phyloP scores from a whole-genome alignment of 192 early-diverging fungal species.

The Coemansia sp. region DNA sequence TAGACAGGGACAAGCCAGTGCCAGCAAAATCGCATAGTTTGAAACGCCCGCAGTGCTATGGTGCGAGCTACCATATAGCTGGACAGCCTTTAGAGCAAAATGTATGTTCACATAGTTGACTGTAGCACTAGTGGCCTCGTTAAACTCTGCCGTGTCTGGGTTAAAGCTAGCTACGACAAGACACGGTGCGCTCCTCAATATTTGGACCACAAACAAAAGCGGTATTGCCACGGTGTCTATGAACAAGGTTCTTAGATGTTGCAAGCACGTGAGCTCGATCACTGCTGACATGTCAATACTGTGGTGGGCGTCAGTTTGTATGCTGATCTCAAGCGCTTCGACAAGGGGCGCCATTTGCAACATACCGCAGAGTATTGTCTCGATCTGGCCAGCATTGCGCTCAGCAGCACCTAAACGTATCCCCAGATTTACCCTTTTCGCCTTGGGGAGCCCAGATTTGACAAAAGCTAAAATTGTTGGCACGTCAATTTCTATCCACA shows the following conservation, averaged over 20 bases:
- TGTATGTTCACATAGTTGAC: background rate
- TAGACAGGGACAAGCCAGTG: background rate
- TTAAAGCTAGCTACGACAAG: background rate
- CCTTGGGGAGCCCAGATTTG: background rate
- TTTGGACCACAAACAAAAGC: background rate
- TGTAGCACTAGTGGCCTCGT: background rate
- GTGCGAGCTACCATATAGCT: background rate
- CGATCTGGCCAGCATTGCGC: background rate
- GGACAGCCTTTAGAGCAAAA: background rate
- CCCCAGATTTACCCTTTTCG: background rate
- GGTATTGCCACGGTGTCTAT: background rate
- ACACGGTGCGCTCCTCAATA: background rate
- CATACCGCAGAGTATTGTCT: background rate
- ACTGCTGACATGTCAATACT: background rate
- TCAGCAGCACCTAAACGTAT: background rate
- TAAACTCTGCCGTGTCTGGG: background rate
- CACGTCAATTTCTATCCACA: too few relatives aligned
- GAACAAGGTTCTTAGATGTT: background rate
- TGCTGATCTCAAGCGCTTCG: background rate
- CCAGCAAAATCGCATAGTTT: background rate
- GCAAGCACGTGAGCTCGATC: background rate
- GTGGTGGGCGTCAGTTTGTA: background rate
- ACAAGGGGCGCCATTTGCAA: background rate
- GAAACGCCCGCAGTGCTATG: background rate
- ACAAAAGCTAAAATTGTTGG: background rate